Conservation (phyloP, 225 moss, liverwort and hornwort species). For the Marchantia polymorpha region DNA sequence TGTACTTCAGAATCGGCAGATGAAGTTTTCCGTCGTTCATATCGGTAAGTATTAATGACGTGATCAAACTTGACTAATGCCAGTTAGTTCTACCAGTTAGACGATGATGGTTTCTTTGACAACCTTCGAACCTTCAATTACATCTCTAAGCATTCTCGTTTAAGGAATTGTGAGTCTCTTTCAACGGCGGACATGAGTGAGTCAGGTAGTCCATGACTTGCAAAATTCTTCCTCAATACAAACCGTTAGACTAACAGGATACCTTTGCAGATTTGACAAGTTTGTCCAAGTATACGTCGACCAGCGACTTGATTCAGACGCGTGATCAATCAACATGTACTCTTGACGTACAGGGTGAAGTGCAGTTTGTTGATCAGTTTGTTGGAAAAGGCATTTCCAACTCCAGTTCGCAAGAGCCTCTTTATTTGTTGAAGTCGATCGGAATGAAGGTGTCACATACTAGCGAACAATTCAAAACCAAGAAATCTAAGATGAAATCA, state of each 20-base stretch:
- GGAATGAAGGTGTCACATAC: neutral
- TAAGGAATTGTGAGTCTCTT: too few relatives aligned
- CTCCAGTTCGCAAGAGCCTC: neutral
- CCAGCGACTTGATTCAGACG: neutral
- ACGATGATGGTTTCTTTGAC: too few relatives aligned
- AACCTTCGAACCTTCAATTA: too few relatives aligned
- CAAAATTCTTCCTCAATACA: too few relatives aligned
- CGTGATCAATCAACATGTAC: conserved; percentile 17
- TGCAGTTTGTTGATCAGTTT: neutral
- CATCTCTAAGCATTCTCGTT: too few relatives aligned
- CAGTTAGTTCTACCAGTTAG: too few relatives aligned
- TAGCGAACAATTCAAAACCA: neutral
- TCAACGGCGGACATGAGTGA: too few relatives aligned
- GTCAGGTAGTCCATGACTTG: too few relatives aligned
- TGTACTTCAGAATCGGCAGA: neutral
- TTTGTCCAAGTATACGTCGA: conserved; percentile 12
- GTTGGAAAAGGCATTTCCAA: neutral
- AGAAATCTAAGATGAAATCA: neutral
- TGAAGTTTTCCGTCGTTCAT: neutral
- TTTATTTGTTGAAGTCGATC: neutral
- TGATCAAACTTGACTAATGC: too few relatives aligned
- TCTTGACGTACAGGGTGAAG: neutral
- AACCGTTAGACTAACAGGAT: too few relatives aligned
- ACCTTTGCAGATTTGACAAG: conserved; percentile 2
- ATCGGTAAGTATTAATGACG: too few relatives aligned